Base-by-base conservation (phyloP, 2,329 filamentous ascomycete genomes). In the Amphichorda felina region DNA sequence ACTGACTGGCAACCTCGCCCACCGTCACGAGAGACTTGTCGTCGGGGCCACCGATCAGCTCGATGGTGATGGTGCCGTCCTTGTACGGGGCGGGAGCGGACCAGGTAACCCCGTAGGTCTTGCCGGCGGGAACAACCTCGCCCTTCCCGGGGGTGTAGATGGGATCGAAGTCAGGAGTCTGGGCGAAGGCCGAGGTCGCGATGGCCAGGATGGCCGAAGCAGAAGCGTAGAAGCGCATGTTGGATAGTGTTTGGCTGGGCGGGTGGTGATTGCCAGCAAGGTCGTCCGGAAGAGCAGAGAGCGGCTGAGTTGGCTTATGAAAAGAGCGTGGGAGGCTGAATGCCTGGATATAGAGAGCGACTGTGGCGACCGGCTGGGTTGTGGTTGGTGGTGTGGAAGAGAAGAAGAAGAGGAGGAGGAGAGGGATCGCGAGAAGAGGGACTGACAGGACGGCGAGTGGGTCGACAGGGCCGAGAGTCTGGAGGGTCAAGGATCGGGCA, bases 121-220 rank as follows among this genome's bases (percentile, higher is more conserved):
- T 43, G 45, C 73, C 74, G 29, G 70, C 66, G 22, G 53, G 36
- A 43, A 78, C 43, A 31, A 53, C 40, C 52, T 69, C 54, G 46
- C 56, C 56, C 35, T 58, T 28, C 22, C 47, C 43, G 40, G 75
- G 75, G 40, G 55, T 55, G 46, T 50, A 60, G 51, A 79, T 59
- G 49, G 62, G 54, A 51, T 75, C 63, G 57, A 77, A 79, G 49
- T 64, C 66, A n/a, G 56, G 38, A 33, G 66, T 69, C 56, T 74
- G 70, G 34, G 72, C 72, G 40, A 72, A 43, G 43, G 54, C 66
- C 41, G 65, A 53, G 56, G 60, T 59, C 47, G 62, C 63, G 43
- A 70, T 60, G 50, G 70, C 70, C 59, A 75, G 46, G 44, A 69
- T 43, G 50, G 70, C 56, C 40, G 66, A 56, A 47, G 60, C 52